A percentile compares a stretch with the other conserved stretches of the same genome.
phyloP scores from a whole-genome alignment of 2,329 filamentous ascomycete genomes.

The Penicillium oxalicum region DNA sequence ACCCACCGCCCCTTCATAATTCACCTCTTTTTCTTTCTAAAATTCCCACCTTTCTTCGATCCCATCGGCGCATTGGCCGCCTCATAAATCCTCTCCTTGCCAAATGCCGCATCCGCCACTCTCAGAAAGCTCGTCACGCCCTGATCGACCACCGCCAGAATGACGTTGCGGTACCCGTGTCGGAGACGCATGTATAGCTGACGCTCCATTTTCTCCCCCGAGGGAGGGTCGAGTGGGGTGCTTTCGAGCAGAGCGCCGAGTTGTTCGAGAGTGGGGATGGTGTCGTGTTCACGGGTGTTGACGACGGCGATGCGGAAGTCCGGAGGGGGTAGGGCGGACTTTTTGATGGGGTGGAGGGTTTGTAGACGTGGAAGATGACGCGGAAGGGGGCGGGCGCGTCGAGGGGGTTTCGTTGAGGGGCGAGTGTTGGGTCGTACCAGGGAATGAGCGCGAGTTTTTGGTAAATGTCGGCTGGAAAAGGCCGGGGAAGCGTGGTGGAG shows the following conservation, averaged over 20 bases:
- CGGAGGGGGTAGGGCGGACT: slow-evolving; percentile 68
- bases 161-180: slow-evolving; percentile 74
- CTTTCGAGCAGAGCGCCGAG: slow-evolving; percentile 65
- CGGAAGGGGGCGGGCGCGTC: slow-evolving; percentile 54
- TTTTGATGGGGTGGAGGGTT: slow-evolving; percentile 66
- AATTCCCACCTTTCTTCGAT: slow-evolving; percentile 25
- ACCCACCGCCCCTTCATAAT: not conserved
- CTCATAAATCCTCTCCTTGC: slow-evolving; percentile 65
- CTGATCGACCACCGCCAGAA: slow-evolving; percentile 83
- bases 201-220: slow-evolving; percentile 42
- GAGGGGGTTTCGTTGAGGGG: slow-evolving; percentile 16
- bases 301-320: slow-evolving; percentile 82
- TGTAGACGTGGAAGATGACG: slow-evolving; percentile 78
- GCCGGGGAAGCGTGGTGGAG: no score
- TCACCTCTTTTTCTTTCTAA: slow-evolving; percentile 30
- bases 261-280: slow-evolving; percentile 67
- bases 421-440: slow-evolving; percentile 55
- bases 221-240: slow-evolving; percentile 62
- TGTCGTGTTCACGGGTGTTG: slow-evolving; percentile 61
- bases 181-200: slow-evolving; percentile 71
- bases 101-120: slow-evolving; percentile 74
- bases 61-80: slow-evolving; percentile 24
- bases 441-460: slow-evolving; percentile 67
- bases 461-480: slow-evolving; percentile 60
- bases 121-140: slow-evolving; percentile 84